Conservation (phyloP, 2,329 filamentous ascomycete species). For the Pyrenophora tritici-repentis region DNA sequence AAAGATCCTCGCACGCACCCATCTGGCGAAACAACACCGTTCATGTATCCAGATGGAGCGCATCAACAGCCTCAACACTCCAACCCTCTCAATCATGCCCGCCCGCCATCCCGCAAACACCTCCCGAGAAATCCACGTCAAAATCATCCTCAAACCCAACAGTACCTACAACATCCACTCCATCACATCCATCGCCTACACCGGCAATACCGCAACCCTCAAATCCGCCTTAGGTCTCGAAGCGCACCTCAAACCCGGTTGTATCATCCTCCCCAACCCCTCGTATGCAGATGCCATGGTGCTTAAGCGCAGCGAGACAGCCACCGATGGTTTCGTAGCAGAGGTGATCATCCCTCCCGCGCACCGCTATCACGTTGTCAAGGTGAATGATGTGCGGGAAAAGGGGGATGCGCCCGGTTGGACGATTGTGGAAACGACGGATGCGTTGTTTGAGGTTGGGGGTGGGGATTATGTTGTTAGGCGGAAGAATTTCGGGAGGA, state of each 20-base stretch:
- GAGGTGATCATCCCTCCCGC: neutral
- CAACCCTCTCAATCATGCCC: neutral
- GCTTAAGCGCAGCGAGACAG: neutral
- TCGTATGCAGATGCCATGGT: neutral
- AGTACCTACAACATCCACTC: neutral
- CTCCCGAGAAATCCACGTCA: neutral
- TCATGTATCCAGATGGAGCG: neutral
- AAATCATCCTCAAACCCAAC: neutral
- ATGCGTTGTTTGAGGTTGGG: neutral
- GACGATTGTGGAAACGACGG: neutral
- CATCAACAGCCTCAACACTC: neutral
- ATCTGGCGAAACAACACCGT: no score
- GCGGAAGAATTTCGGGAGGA: neutral
- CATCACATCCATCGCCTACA: neutral
- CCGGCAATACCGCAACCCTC: neutral
- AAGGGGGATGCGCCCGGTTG: neutral
- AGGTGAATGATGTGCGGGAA: neutral
- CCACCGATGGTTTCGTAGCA: neutral
- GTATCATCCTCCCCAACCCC: neutral
- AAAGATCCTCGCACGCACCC: no score
- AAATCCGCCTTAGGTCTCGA: neutral
- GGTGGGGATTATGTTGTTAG: neutral
- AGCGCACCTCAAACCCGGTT: neutral
- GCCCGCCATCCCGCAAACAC: no score
- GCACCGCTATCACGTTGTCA: neutral